Conservation (phyloP, 2,329 filamentous ascomycete species). For the Trichoderma pleuroti region DNA sequence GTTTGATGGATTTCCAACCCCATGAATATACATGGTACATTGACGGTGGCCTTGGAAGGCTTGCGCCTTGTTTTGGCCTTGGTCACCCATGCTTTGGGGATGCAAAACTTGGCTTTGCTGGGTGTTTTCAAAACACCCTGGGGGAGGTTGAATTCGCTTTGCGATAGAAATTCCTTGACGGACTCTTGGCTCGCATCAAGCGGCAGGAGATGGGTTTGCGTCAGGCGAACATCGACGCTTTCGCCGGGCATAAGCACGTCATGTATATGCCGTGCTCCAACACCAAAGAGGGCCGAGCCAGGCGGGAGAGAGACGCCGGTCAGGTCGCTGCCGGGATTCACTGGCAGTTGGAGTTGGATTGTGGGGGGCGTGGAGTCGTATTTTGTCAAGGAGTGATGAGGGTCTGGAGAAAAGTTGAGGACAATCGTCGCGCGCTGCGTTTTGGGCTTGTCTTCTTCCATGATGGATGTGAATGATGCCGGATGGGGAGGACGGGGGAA, state of each 20-base stretch:
- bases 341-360: conserved; percentile 32
- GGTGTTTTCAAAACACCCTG: conserved; percentile 42
- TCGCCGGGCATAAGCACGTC: conserved; percentile 47
- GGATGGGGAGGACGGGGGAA: conserved; percentile 48
- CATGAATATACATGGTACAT: conserved; percentile 41
- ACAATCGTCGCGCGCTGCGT: conserved; percentile 37
- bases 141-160: conserved; percentile 45
- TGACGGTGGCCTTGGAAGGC: conserved; percentile 1
- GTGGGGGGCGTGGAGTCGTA: conserved; percentile 20
- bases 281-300: conserved; percentile 32
- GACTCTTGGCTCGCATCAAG: conserved; percentile 38
- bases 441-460: conserved; percentile 30
- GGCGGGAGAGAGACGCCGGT: conserved; percentile 28
- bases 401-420: conserved; percentile 45
- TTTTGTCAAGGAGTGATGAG: background rate
- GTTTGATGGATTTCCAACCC: conserved; percentile 52
- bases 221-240: conserved; percentile 48
- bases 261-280: conserved; percentile 30
- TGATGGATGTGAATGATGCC: conserved; percentile 38
- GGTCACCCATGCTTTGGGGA: conserved; percentile 28
- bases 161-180: conserved; percentile 42
- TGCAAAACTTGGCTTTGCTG: conserved; percentile 28
- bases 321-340: conserved; percentile 29
- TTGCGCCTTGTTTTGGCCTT: background rate
- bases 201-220: conserved; percentile 35